Evolutionary conservation across 106 monocot genomes (phyloP).

Genomic region (Dioscorea alata): DNA sequence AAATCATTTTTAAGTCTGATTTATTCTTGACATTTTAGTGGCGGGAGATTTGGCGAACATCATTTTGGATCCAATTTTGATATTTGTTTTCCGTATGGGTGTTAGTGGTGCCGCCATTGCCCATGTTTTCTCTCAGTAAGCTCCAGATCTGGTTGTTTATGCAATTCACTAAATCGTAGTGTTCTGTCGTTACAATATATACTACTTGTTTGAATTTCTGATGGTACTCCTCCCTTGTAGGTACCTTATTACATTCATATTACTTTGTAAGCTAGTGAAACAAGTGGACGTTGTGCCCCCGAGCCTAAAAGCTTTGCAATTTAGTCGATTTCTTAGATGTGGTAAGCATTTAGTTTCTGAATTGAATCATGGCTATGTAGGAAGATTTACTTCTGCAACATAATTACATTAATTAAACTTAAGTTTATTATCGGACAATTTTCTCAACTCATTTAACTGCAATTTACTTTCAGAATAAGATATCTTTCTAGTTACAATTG

Average conservation of each 20-base stretch:
- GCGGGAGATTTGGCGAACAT: conserved; percentile 80
- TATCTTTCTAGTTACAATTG: too few relatives aligned
- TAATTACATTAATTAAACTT: too few relatives aligned
- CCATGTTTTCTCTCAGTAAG: conserved; percentile 96
- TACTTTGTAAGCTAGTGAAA: conserved; percentile 44
- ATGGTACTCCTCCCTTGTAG: conserved; percentile 24
- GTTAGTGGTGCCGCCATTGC: conserved; percentile 87
- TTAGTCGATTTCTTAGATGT: conserved; percentile 50
- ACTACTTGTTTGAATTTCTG: not conserved
- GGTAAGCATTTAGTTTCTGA: conserved; percentile 15
- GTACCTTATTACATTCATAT: conserved; percentile 70
- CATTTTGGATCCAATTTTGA: conserved; percentile 78
- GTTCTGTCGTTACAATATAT: too few relatives aligned
- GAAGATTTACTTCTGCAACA: too few relatives aligned
- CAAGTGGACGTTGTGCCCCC: conserved; percentile 63
- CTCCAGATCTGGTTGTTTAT: not conserved
- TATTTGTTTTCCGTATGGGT: conserved; percentile 64
- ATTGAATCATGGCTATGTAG: too few relatives aligned
- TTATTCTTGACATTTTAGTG: conserved; percentile 29
- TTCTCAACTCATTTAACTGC: too few relatives aligned
- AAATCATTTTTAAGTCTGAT: not conserved
- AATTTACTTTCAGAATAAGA: too few relatives aligned
- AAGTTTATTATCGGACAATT: too few relatives aligned
- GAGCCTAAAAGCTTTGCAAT: conserved; percentile 56
- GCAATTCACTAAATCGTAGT: too few relatives aligned